phyloP scores from a whole-genome alignment of 1,284 basidiomycete species.

The Ceratobasidium sp. region DNA sequence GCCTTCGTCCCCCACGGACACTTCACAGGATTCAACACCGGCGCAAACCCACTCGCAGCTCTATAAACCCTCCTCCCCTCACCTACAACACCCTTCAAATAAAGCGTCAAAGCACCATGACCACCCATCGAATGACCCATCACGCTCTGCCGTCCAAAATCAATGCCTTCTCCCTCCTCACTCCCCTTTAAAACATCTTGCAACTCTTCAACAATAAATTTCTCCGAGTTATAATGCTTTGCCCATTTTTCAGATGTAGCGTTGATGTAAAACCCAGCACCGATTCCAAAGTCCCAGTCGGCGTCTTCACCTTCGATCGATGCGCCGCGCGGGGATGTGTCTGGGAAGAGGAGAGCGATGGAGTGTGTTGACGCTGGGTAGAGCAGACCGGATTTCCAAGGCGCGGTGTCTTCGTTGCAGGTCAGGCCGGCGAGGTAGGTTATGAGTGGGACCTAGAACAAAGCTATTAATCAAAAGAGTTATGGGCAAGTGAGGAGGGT shows the following conservation, averaged over 20 bases:
- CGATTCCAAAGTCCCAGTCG: slow-evolving; percentile 93
- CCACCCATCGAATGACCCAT: slow-evolving; percentile 94
- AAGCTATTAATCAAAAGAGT: too few relatives aligned
- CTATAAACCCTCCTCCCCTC: slow-evolving; percentile 72
- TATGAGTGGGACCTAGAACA: slow-evolving; percentile 81
- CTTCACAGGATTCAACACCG: slow-evolving; percentile 85
- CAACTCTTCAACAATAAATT: slow-evolving; percentile 84
- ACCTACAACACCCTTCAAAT: slow-evolving; percentile 68
- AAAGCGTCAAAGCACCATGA: slow-evolving; percentile 93
- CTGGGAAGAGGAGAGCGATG: slow-evolving; percentile 94
- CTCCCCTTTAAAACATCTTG: slow-evolving; percentile 78
- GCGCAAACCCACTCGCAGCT: slow-evolving; percentile 94
- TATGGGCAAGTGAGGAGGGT: too few relatives aligned
- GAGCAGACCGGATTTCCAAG: slow-evolving; percentile 90
- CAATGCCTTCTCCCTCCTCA: not conserved
- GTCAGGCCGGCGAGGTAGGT: slow-evolving; percentile 94
- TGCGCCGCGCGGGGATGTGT: slow-evolving; percentile 95
- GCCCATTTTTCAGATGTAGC: slow-evolving; percentile 84
- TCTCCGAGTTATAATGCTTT: slow-evolving; percentile 92
- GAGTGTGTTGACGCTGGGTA: slow-evolving; percentile 83
- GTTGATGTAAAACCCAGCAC: slow-evolving; percentile 94
- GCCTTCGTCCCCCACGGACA: slow-evolving; percentile 95
- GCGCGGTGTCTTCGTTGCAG: slow-evolving; percentile 97
- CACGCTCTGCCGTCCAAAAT: slow-evolving; percentile 36
- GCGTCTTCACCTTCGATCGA: slow-evolving; percentile 85